These are phyloP conservation scores for Phragmites australis DNA, from an alignment of 176 grass and related monocot species.

Conservation along the genomic window DNA sequence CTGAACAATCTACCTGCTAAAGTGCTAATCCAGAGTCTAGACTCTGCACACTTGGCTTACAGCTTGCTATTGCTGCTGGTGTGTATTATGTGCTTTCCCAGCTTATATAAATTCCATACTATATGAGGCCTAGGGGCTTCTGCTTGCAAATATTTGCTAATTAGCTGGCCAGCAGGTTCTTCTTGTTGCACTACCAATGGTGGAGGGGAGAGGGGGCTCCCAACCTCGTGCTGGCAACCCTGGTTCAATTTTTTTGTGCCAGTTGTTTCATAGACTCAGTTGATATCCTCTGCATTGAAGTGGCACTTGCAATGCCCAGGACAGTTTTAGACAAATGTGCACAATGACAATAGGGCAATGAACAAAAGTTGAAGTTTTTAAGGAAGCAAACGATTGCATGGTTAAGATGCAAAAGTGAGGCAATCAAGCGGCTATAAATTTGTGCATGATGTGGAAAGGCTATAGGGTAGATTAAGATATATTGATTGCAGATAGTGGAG, in stretches of 20 bases:
- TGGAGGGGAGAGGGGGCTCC: background rate
- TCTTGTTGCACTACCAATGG: constrained; percentile 6
- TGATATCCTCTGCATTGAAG: background rate
- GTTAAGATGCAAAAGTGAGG: background rate
- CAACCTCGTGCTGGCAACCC: background rate
- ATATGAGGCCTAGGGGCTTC: background rate
- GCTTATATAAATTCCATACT: background rate
- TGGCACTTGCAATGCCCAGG: background rate
- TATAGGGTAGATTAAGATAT: background rate
- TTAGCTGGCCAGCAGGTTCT: background rate
- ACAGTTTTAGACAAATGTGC: background rate
- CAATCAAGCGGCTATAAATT: background rate
- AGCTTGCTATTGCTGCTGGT: background rate
- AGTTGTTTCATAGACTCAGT: background rate
- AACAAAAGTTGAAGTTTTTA: background rate
- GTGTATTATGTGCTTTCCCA: no score
- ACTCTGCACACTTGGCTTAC: background rate
- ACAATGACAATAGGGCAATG: background rate
- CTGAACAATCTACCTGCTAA: background rate
- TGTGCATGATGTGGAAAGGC: background rate
- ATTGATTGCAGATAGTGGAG: background rate
- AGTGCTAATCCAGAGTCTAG: background rate
- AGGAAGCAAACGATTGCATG: background rate
- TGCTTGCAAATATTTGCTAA: constrained; percentile 4
- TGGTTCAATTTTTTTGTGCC: background rate